phyloP scores from a whole-genome alignment of 805 yeast species.

The Lachancea fermentati region DNA sequence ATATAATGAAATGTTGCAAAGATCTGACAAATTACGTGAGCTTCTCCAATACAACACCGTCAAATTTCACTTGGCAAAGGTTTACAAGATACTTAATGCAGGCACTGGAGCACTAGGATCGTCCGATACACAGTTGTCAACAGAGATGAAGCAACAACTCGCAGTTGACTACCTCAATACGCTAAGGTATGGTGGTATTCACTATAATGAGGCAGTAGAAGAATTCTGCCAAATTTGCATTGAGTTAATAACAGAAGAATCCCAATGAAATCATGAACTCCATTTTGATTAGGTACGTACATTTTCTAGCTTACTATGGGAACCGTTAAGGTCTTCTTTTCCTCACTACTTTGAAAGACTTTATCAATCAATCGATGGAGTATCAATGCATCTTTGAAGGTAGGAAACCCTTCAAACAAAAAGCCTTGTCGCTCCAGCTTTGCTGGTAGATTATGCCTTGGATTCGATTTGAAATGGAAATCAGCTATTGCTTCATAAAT shows the following conservation, averaged over 20 bases:
- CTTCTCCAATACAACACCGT: constrained; percentile 43
- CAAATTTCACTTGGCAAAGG: constrained; percentile 48
- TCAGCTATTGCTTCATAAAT: constrained; percentile 30
- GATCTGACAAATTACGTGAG: constrained; percentile 38
- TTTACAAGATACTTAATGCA: constrained; percentile 40
- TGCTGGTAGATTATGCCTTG: constrained; percentile 22
- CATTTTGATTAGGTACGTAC: background rate
- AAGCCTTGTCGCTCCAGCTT: constrained; percentile 26
- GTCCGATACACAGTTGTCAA: constrained; percentile 19
- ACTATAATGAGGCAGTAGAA: constrained; percentile 56
- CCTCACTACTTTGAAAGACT: constrained; percentile 22
- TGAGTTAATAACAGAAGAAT: constrained; percentile 3
- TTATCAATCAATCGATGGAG: constrained; percentile 21
- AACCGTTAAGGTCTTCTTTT: constrained; percentile 3
- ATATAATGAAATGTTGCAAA: constrained; percentile 31
- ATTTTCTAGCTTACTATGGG: constrained; percentile 1
- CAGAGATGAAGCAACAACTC: constrained; percentile 41
- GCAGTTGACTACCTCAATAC: constrained; percentile 54
- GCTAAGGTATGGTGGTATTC: constrained; percentile 52
- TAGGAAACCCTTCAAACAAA: constrained; percentile 29
- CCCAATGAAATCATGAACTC: background rate
- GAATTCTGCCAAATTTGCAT: constrained; percentile 45
- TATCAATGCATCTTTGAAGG: constrained; percentile 21
- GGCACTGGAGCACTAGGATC: constrained; percentile 15
- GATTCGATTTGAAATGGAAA: constrained; percentile 25